Evolutionary conservation across 805 yeast genomes (phyloP).

Genomic region (Debaryomyces tyrocola): DNA sequence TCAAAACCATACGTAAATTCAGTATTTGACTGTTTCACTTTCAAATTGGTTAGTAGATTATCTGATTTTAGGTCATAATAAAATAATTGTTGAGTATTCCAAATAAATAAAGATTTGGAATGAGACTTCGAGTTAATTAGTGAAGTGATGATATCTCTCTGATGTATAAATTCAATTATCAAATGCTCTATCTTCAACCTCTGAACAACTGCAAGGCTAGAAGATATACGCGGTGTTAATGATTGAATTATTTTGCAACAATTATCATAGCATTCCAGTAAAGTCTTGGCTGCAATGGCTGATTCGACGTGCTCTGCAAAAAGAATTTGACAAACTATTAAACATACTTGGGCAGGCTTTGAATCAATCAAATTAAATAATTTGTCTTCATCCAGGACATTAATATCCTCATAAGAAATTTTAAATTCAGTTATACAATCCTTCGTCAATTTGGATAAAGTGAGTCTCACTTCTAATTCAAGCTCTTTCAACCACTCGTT

Average conservation of each 20-base stretch:
- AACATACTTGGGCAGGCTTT: constrained; percentile 56
- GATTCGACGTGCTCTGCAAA: constrained; percentile 53
- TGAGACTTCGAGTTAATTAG: constrained; percentile 11
- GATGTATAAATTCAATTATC: constrained; percentile 69
- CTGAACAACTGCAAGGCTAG: constrained; percentile 21
- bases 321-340: constrained; percentile 54
- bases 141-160: constrained; percentile 38
- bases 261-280: constrained; percentile 2
- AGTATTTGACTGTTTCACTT: constrained; percentile 53
- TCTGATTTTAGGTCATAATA: constrained; percentile 25
- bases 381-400: neutral
- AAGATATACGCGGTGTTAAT: constrained; percentile 26
- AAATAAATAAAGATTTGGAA: constrained; percentile 25
- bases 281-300: constrained; percentile 9
- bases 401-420: neutral
- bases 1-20: constrained; percentile 71
- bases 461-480: constrained; percentile 51
- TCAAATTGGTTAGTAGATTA: constrained; percentile 35
- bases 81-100: constrained; percentile 58
- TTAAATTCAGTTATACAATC: constrained; percentile 24
- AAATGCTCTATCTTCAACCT: constrained; percentile 56
- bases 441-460: constrained; percentile 42
- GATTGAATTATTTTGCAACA: constrained; percentile 11
- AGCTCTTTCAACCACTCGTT: constrained; percentile 63
- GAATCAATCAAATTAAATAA: constrained; percentile 30